A percentile compares a stretch with the other conserved stretches of the same genome.
These are phyloP conservation scores for Chloranthus sessilifolius DNA, from an alignment of 164 flowering plant genomes.

Conservation along the genomic window DNA sequence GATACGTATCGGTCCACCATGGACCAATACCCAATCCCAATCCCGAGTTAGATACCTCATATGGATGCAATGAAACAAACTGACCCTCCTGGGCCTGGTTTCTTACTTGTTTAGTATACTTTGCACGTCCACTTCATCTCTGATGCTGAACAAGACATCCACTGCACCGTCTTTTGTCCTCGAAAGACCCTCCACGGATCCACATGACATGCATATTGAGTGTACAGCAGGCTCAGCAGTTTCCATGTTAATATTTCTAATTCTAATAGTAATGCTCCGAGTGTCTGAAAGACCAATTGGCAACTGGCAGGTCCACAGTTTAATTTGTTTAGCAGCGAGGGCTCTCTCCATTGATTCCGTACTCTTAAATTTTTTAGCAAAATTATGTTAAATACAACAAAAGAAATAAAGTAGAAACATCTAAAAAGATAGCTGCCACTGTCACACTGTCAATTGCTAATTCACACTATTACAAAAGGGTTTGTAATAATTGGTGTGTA, in stretches of 20 bases:
- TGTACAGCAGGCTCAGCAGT: constrained; percentile 26
- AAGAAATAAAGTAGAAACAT: too few species aligned
- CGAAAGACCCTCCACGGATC: constrained; percentile 26
- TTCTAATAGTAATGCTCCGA: constrained; percentile 17
- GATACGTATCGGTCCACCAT: too few species aligned
- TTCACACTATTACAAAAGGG: background rate
- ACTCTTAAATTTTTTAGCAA: constrained; percentile 13
- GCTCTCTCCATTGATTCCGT: constrained; percentile 27
- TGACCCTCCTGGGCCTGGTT: background rate
- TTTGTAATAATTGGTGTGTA: background rate
- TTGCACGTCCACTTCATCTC: constrained; percentile 7
- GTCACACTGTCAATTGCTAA: constrained; percentile 1
- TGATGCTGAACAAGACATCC: constrained; percentile 24
- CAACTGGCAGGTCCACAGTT: constrained; percentile 8
- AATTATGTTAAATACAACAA: background rate
- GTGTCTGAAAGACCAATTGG: constrained; percentile 13
- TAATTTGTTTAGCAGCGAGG: constrained; percentile 14
- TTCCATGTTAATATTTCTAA: constrained; percentile 19
- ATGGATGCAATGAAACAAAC: background rate
- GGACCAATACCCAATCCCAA: too few species aligned
- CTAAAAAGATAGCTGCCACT: too few species aligned
- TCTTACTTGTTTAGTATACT: constrained; percentile 23
- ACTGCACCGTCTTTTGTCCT: constrained; percentile 21
- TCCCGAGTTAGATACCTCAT: background rate
- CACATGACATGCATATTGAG: constrained; percentile 24